These are phyloP conservation scores for Aspergillus aculeatus DNA, from an alignment of 2,329 filamentous ascomycete species.

Conservation along the genomic window DNA sequence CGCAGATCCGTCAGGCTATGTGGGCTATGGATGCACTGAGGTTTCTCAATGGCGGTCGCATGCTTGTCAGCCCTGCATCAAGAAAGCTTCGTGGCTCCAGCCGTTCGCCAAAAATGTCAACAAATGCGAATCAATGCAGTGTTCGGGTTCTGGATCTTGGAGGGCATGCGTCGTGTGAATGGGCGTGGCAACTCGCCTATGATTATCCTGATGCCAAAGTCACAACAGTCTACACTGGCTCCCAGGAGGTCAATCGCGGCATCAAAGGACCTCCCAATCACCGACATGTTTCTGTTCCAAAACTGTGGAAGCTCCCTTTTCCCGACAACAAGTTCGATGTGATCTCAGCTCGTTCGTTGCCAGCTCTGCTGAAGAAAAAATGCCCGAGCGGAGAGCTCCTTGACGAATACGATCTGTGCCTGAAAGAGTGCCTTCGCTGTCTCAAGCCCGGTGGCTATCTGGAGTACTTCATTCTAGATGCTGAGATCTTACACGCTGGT, in stretches of 20 bases:
- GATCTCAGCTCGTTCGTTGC: slow-evolving; percentile 82
- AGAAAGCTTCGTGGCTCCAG: slow-evolving; percentile 32
- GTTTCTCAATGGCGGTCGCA: slow-evolving; percentile 59
- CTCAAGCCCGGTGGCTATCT: slow-evolving; percentile 91
- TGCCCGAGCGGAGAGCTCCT: slow-evolving; percentile 63
- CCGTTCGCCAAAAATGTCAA: slow-evolving; percentile 16
- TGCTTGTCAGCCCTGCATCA: slow-evolving; percentile 56
- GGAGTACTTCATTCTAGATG: slow-evolving; percentile 87
- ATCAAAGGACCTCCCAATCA: slow-evolving; percentile 86
- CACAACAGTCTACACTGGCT: slow-evolving; percentile 80
- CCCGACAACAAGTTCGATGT: slow-evolving; percentile 83
- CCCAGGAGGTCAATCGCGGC: slow-evolving; percentile 69
- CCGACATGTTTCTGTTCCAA: slow-evolving; percentile 73
- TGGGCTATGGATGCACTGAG: slow-evolving; percentile 65
- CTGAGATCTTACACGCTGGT: slow-evolving; percentile 83
- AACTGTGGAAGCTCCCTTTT: slow-evolving; percentile 80
- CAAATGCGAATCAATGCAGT: slow-evolving; percentile 41
- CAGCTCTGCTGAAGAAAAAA: slow-evolving; percentile 72
- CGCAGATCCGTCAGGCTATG: slow-evolving; percentile 61
- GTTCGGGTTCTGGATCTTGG: slow-evolving; percentile 79
- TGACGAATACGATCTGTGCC: slow-evolving; percentile 85
- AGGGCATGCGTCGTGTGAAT: slow-evolving; percentile 81
- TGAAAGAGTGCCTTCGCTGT: slow-evolving; percentile 83
- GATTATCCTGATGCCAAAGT: slow-evolving; percentile 83
- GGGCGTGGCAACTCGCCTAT: slow-evolving; percentile 90